Evolutionary conservation across 371 early-diverging fungal species (phyloP), one percentile per base, ranked within the genome.

Genomic region (Mortierella sp.): DNA sequence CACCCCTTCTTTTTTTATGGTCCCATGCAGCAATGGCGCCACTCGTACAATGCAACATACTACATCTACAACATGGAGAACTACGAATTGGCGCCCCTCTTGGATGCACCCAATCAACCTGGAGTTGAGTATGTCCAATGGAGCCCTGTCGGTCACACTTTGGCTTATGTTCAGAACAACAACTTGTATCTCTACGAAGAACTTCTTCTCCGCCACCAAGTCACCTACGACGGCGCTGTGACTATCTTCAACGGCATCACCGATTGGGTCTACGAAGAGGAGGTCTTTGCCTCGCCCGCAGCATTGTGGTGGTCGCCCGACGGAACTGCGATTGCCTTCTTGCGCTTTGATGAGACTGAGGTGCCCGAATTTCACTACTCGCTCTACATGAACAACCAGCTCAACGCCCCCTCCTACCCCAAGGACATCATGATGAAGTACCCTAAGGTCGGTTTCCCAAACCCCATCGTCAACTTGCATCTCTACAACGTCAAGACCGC

Each of bases 191-290:
- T 98, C 6, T 91, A 89, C 13, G 88, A 95, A 16, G 94, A 96
- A 74, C 90, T 95, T 75, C 76, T 84, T 63, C 88, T 88, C 9
- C 93, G 95, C 65, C 92, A 90, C 54, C 94, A 94, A 63, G 87
- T 99, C 48, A 98, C 99, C 0, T 91, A 90, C 78, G 97, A 97
- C 86, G 99, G 99, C 13, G 94, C 95, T 26, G 88, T 87, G 38
- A 91, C 90, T 11, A 92, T 98, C n/a, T 95, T 97, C 84, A 98
- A 99, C 84, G 99, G 99, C 13, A 90, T 98, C 19, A 94, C 98
- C 38, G 99, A 99, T 88, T 99, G 99, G 99, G 98, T 99, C 0
- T 99, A 99, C 81, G 99, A 98, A 88, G 98, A 99, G 87, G 98
- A 99, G 81, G 96, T 99, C 1, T 92, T 96, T 70, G 90, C 84